These are phyloP conservation scores for Erodium moschatum DNA, from an alignment of 441 rosid species.

Conservation along the genomic window DNA sequence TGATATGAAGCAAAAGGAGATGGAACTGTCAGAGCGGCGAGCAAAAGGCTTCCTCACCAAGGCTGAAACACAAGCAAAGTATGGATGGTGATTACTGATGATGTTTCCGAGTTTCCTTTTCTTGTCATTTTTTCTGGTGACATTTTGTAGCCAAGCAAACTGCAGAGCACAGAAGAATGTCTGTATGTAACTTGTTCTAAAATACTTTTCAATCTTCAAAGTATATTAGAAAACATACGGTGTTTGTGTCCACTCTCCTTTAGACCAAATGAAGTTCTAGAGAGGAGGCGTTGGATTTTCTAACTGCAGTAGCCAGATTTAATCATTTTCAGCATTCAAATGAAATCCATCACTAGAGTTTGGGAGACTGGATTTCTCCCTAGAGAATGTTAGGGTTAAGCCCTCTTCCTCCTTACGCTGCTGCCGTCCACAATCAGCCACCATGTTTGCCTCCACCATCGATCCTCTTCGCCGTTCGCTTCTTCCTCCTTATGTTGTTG, in stretches of 20 bases:
- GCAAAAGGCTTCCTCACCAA: conserved; percentile 72
- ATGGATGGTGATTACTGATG: conserved; percentile 60
- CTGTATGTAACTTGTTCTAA: background rate
- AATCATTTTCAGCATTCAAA: too few species aligned
- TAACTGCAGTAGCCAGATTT: too few species aligned
- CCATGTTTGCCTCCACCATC: too few species aligned
- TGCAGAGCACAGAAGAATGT: background rate
- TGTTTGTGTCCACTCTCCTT: background rate
- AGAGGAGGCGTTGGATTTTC: background rate
- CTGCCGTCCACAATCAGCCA: too few species aligned
- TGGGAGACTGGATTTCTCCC: too few species aligned
- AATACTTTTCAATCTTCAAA: background rate
- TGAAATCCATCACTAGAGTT: too few species aligned
- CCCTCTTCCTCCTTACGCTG: too few species aligned
- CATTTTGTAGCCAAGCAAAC: conserved; percentile 1
- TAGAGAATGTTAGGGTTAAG: too few species aligned
- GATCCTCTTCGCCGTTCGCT: too few species aligned
- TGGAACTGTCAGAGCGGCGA: conserved; percentile 69
- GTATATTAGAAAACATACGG: background rate
- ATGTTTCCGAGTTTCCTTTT: background rate
- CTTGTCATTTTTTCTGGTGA: background rate
- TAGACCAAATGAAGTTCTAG: background rate
- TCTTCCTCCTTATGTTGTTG: too few species aligned
- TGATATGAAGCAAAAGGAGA: conserved; percentile 86
- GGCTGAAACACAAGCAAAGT: conserved; percentile 83